Percentiles rank a stretch among this genome's conserved stretches.
Conservation (phyloP, 176 grass and related monocot genomes). For the Ampelocalamus luodianensis region DNA sequence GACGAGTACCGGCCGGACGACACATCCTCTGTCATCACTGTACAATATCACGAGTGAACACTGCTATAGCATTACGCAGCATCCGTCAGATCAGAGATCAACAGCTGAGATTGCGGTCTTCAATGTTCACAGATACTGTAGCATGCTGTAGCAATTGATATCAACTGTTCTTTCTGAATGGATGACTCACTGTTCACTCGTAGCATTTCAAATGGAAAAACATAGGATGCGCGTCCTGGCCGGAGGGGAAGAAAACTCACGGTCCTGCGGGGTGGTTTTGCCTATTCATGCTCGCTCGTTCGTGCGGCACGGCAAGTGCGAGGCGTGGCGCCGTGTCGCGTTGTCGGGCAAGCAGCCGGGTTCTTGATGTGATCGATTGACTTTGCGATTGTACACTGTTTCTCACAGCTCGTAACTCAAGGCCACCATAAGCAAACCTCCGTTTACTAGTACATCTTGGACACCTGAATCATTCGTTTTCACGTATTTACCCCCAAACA, state of each 20-base stretch:
- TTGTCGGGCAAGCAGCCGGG: background rate
- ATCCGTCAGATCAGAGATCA: too few relatives aligned
- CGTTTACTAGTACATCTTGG: background rate
- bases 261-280: background rate
- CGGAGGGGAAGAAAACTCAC: constrained; percentile 18
- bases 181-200: too few relatives aligned
- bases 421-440: background rate
- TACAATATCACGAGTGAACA: too few relatives aligned
- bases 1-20: constrained; percentile 43
- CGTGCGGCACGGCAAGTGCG: background rate
- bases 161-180: too few relatives aligned
- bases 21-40: too few relatives aligned
- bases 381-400: background rate
- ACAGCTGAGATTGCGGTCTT: too few relatives aligned
- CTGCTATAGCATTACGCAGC: too few relatives aligned
- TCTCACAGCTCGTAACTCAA: background rate
- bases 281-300: background rate
- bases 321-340: constrained; percentile 30
- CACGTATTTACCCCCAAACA: background rate
- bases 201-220: too few relatives aligned
- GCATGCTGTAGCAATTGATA: too few relatives aligned
- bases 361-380: constrained; percentile 11
- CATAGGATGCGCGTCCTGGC: too few relatives aligned
- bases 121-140: too few relatives aligned
- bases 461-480: background rate